Evolutionary conservation across 257 asterid genomes (phyloP), one percentile per base, ranked within the genome.

Genomic region (Solanum medicagineum): DNA sequence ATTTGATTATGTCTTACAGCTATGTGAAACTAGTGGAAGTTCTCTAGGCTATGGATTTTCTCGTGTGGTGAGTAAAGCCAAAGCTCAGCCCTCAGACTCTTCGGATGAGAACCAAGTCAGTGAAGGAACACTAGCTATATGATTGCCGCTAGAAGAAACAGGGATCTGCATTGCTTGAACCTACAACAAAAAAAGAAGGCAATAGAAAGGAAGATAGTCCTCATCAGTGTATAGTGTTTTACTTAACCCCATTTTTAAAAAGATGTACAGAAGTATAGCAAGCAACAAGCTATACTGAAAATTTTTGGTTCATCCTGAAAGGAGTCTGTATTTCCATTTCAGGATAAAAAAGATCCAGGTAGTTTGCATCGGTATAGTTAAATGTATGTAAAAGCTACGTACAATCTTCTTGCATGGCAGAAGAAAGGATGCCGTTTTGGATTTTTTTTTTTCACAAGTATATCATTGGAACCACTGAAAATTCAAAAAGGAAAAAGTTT

Each of bases 1-100:
- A 47, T 74, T 81, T 75, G 66, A 29, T 81, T 56, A 86, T 55
- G 56, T 86, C 45, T 8, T 87, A 89, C 95, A 97, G 99, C 94
- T 97, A 60, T 93, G 93, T 54, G 93, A 95, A 89, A 80, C 94
- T 68, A 94, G 93, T 77, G 99, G 99, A 87, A 92, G 98, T 89
- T 97, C 98, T 71, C 99, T 97, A 47, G 99, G 99, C 36, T 97
- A 97, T 62, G 99, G 99, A 85, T 97, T 84, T 88, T 91, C 94
- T 81, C 91, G 92, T 84, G 88, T 89, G 40, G 87, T 86, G 88
- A 92, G 81, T 82, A 96, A 93, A 90, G 91, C 98, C 19, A 95
- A 93, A 89, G 80, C 92, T 60, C 90, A 87, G 84, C 77, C 87
- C 51, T 59, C 93, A 1, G 99, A 95, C 69, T 71, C 92, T 42